Evolutionary conservation across 2,329 filamentous ascomycete genomes (phyloP), one percentile per base, ranked within the genome.

Genomic region (Erysiphe pulchra): DNA sequence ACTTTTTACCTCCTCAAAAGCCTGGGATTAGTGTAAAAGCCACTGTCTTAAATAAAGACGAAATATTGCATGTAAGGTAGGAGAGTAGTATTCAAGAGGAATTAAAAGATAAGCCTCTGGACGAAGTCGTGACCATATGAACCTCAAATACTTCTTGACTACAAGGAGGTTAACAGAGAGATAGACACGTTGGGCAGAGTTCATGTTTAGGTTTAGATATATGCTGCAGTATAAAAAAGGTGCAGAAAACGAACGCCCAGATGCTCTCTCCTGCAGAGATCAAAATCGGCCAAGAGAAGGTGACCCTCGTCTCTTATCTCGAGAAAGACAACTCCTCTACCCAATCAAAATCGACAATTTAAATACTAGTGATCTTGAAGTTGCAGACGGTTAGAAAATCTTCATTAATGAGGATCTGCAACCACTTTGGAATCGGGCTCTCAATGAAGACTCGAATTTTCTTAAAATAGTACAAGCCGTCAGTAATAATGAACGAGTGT

Each of bases 401-500:
- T 44, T 44, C 30, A n/a, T 24, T 7, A 44, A 44, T 37, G 17
- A 44, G 24, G 31, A 44, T 28, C 32, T 44, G 12, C 42, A 44
- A 36, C 8, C 8, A 34, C 32, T 44, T 37, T 44, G 31, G 42
- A 33, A 44, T 30, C 7, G 36, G 24, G 42, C n/a, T 4, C 4
- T 44, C 16, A n/a, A 44, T 20, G n/a, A 8, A 36, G 42, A 44
- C 13, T n/a, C n/a, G 10, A 44, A 2, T 17, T 44, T 44, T 36
- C 2, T 16, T 14, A 10, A 20, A 33, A 44, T 44, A 11, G 42
- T 44, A 5, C 5, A n/a, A 14, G 17, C 42, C 14, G 42, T 44
- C 10, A n/a, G 10, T n/a, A 24, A 44, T 24, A 13, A 24, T 13
- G 32, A 44, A n/a, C n/a, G n/a, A n/a, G n/a, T n/a, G n/a, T n/a